Conservation (phyloP, 495 filamentous ascomycete genomes). For the Lasiosphaeria miniovina region DNA sequence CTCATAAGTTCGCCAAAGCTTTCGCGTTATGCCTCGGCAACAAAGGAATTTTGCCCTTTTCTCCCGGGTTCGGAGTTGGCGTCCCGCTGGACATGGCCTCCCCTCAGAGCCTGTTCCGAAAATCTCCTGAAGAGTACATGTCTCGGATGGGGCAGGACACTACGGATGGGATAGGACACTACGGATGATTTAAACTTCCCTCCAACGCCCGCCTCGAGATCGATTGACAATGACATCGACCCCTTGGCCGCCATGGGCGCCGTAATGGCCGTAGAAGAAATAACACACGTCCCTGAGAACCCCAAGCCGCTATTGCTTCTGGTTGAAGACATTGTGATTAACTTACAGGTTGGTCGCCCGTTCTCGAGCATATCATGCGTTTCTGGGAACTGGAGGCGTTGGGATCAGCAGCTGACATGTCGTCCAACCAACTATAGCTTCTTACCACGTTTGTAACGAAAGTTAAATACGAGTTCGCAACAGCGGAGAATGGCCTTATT, state of each 20-base stretch:
- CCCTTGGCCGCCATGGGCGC: too few species aligned
- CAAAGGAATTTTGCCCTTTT: not conserved
- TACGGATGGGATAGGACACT: not conserved
- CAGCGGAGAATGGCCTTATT: slow-evolving; percentile 42
- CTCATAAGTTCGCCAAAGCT: slow-evolving; percentile 17
- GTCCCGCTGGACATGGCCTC: not conserved
- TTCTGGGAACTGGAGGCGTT: not conserved
- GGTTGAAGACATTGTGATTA: slow-evolving; percentile 10
- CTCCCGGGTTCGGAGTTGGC: not conserved
- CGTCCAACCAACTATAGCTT: slow-evolving; percentile 2
- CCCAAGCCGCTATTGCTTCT: slow-evolving; percentile 4
- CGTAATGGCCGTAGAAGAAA: too few species aligned
- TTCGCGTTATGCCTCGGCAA: slow-evolving; percentile 8
- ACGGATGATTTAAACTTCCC: not conserved
- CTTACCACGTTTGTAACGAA: slow-evolving; percentile 9
- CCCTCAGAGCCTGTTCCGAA: not conserved
- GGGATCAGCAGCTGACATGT: not conserved
- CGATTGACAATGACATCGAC: too few species aligned
- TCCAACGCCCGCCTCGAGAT: not conserved
- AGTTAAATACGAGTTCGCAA: slow-evolving; percentile 23
- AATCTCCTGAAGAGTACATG: slow-evolving; percentile 1
- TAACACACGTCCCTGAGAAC: not conserved
- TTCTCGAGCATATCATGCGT: too few species aligned
- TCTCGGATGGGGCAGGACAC: not conserved
- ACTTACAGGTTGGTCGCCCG: not conserved